Conservation (phyloP, 2,329 filamentous ascomycete species). For the Scedosporium boydii region DNA sequence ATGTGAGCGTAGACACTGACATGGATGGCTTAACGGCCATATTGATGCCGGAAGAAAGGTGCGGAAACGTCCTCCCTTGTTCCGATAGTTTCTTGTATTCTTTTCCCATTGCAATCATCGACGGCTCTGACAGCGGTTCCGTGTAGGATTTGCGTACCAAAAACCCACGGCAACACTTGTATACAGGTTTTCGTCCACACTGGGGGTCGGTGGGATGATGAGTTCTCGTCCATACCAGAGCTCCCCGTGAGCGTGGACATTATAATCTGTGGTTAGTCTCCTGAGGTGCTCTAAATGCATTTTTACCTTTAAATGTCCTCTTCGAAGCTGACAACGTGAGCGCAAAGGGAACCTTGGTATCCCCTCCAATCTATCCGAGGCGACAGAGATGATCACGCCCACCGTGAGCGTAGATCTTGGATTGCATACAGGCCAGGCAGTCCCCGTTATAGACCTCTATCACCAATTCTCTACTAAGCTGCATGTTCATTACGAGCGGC, state of each 20-base stretch:
- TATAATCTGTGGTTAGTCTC: slow-evolving; percentile 4
- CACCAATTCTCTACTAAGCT: slow-evolving; percentile 6
- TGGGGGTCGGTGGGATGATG: slow-evolving; percentile 5
- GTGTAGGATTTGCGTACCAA: slow-evolving; percentile 5
- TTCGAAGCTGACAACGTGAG: background rate
- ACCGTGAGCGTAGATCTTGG: background rate
- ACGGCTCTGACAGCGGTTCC: background rate
- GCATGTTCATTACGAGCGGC: background rate
- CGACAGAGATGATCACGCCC: slow-evolving; percentile 3
- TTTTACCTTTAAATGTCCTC: background rate
- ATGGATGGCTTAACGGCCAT: slow-evolving; percentile 1
- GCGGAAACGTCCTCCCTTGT: background rate
- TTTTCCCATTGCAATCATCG: background rate
- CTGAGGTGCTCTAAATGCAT: background rate
- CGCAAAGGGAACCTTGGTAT: slow-evolving; percentile 4
- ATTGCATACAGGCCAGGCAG: background rate
- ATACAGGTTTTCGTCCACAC: slow-evolving; percentile 7
- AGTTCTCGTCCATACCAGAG: background rate
- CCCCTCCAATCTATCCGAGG: background rate
- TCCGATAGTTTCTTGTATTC: background rate
- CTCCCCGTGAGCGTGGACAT: slow-evolving; percentile 6
- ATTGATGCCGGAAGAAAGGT: slow-evolving; percentile 4
- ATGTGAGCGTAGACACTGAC: slow-evolving; percentile 4
- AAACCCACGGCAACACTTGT: slow-evolving; percentile 4
- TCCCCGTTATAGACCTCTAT: slow-evolving; percentile 6